Percentiles rank a stretch among this genome's conserved stretches.
Conservation (phyloP, 2,329 filamentous ascomycete species). For the Paraphaeosphaeria sporulosa region DNA sequence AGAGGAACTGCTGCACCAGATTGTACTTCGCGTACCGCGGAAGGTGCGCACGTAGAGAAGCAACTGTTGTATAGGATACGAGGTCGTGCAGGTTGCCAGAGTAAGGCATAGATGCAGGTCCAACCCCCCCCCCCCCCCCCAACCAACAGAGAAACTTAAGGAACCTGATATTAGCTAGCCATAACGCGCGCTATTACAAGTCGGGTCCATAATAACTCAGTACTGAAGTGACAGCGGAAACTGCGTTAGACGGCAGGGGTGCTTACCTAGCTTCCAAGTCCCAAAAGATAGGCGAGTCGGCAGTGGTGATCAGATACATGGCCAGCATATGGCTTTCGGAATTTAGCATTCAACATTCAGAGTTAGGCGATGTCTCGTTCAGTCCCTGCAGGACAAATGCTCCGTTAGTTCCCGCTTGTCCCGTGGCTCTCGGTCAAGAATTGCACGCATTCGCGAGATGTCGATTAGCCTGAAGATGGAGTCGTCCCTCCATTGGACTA, state of each 20-base stretch:
- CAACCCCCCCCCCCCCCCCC: not conserved
- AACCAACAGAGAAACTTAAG: not conserved
- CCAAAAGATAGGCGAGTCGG: not conserved
- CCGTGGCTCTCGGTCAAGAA: not conserved
- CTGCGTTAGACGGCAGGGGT: not conserved
- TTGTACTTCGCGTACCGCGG: not conserved
- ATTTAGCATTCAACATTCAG: slow-evolving; percentile 7
- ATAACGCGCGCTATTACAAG: slow-evolving; percentile 3
- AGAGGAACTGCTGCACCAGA: not conserved
- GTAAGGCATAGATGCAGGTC: too few species aligned
- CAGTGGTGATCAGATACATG: not conserved
- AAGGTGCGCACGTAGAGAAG: too few species aligned
- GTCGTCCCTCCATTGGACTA: not conserved
- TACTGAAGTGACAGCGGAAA: not conserved
- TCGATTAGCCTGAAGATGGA: slow-evolving; percentile 1
- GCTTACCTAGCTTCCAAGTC: not conserved
- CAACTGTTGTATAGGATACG: too few species aligned
- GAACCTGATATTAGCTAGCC: not conserved
- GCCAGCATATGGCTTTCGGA: not conserved
- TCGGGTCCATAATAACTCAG: slow-evolving; percentile 1
- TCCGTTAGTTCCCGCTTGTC: not conserved
- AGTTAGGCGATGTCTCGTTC: slow-evolving; percentile 2
- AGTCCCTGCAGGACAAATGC: not conserved
- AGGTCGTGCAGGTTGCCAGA: too few species aligned
- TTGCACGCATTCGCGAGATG: not conserved